Evolutionary conservation across 176 grass and related monocot genomes (phyloP), one percentile per base, ranked within the genome.

Genomic region (Musa schizocarpa): DNA sequence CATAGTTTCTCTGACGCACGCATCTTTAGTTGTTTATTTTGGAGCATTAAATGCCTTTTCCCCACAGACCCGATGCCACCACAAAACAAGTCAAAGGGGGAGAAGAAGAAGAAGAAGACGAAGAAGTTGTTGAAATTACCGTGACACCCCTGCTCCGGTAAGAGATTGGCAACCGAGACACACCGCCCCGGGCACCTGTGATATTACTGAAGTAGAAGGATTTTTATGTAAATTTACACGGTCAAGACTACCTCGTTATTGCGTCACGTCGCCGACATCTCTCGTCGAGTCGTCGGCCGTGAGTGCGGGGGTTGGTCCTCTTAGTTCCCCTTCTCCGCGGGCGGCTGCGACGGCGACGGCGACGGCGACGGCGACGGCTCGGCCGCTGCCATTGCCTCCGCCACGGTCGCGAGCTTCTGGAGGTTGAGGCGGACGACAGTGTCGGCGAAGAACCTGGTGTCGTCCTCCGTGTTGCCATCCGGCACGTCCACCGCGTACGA

Each of bases 381-480:
- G 1, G 71, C 20, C 8, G 52, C 52, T 0, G 72, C 52, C 71
- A 16, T 26, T 11, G 53, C 72, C 72, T 54, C 53, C 2, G 72
- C 13, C 8, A 74, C 72, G 51, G 72, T 17, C 23, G 72, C 24
- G 52, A 74, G 72, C 14, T 74, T 74, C 72, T 74, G 72, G 22
- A 74, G 72, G 12, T 74, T 74, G 23, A 74, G 72, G 53, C 72
- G 72, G 13, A 74, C 72, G 72, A 74, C 10, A 53, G 72, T 74
- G 72, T 74, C 72, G 72, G 72, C 72, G 72, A 74, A 74, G 53
- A 74, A 53, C 72, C 23, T 25, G 5, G 72, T 74, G 72, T 74
- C 72, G 0, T 74, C 72, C 24, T 57, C 72, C 53, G 72, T 57
- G 52, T 74, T 74, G 0, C 72, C 72, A 25, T 74, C 52, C 13